These are phyloP conservation scores for Ettlia oleoabundans DNA, from an alignment of 139 green algal species.

Conservation along the genomic window DNA sequence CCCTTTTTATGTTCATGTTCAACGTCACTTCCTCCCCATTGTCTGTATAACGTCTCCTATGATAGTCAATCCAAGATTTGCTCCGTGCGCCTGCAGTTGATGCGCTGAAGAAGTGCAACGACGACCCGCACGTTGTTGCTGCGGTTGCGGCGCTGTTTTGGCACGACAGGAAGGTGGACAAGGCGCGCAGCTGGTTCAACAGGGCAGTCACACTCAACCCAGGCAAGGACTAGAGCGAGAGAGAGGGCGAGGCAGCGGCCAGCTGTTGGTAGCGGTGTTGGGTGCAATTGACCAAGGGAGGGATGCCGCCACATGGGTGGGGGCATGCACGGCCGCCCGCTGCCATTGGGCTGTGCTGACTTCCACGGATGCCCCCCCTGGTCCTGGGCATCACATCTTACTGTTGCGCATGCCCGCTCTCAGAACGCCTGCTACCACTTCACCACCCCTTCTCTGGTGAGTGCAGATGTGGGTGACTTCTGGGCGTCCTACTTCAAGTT, in stretches of 20 bases:
- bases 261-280: no score
- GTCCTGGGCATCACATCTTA: no score
- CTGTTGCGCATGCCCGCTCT: no score
- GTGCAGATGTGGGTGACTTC: constrained; percentile 80
- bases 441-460: background rate
- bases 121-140: constrained; percentile 85
- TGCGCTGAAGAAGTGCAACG: constrained; percentile 92
- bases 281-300: no score
- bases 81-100: constrained; percentile 67
- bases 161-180: constrained; percentile 92
- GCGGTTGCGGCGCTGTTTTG: constrained; percentile 94
- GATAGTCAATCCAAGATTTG: no score
- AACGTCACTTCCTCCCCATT: no score
- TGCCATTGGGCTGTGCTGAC: background rate
- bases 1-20: background rate
- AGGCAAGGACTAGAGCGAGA: constrained; percentile 43
- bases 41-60: no score
- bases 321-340: background rate
- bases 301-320: background rate
- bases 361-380: background rate
- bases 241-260: background rate
- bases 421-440: no score
- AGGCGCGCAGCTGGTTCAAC: constrained; percentile 91
- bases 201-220: constrained; percentile 84
- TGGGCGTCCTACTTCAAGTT: constrained; percentile 90